Base-by-base conservation (phyloP, 176 grass and related monocot genomes). In the Chrysopogon serrulatus region DNA sequence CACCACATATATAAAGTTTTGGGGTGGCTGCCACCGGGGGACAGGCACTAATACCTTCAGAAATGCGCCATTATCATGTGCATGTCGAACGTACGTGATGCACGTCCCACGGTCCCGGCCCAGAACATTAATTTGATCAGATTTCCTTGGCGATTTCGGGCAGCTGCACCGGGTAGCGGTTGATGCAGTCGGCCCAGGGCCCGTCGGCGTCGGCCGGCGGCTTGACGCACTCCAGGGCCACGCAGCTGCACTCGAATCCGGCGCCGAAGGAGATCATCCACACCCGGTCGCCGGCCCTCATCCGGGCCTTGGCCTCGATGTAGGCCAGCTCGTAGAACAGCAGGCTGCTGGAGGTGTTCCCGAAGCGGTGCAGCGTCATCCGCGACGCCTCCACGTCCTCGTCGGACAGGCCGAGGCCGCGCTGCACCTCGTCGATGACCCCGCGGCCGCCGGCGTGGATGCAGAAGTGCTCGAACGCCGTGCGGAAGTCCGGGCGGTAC, bases 351-450 rank as follows among this genome's bases (percentile, higher is more conserved):
- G 83, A 85, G 24, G 69, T 76, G 74, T 85, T 85, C 0, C 83
- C 83, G 73, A 75, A 78, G 32, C 83, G 59, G 59, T 85, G 74
- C n/a, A 85, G 70, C 72, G 83, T 77, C 83, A 85, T 85, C 56
- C 62, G 42, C 61, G 83, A 71, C 26, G 83, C 73, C 74, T 85
- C 83, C 16, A 66, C 64, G 32, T 85, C 83, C n/a, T 68, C 44
- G 34, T 85, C 74, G 3, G 67, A 39, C 4, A 85, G 74, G 2
- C 54, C 83, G 10, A 85, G 74, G 0, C 83, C 60, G 32, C 63
- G 73, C 83, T 66, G 70, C 27, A 66, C 61, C 43, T 39, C 63
- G 73, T 82, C 79, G 65, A 78, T 76, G 10, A 75, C 73, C 17
- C 36, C 59, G 0, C 61, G 61, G 0, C 83, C 71, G 16, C 69